Conservation (phyloP, 164 flowering plant species). For the Kingdonia uniflora region DNA sequence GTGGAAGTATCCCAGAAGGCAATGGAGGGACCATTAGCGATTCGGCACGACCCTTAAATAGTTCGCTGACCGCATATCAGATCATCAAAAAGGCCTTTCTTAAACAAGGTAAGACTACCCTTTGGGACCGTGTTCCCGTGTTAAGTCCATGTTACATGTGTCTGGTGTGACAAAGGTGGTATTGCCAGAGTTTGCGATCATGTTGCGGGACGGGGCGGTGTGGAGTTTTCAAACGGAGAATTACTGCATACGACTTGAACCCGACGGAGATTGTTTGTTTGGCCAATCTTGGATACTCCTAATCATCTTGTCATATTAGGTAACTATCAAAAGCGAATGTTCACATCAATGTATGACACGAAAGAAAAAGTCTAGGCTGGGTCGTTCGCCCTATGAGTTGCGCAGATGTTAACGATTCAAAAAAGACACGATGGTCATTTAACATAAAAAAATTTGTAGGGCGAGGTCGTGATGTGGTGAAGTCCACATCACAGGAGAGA, state of each 20-base stretch:
- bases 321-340: conserved; percentile 96
- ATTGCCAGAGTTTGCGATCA: conserved; percentile 64
- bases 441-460: no score
- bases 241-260: conserved; percentile 61
- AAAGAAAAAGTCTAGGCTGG: conserved; percentile 76
- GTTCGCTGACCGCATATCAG: conserved; percentile 64
- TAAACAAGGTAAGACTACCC: conserved; percentile 48
- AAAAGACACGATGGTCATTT: background rate
- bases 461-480: background rate
- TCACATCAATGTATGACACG: conserved; percentile 74
- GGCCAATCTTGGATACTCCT: conserved; percentile 69
- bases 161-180: conserved; percentile 54
- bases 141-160: conserved; percentile 75
- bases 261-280: conserved; percentile 64
- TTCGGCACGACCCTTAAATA: conserved; percentile 93
- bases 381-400: conserved; percentile 78
- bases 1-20: conserved; percentile 54
- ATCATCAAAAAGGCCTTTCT: conserved; percentile 60
- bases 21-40: conserved; percentile 81
- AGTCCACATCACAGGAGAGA: background rate
- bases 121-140: conserved; percentile 35
- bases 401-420: conserved; percentile 29
- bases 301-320: conserved; percentile 73
- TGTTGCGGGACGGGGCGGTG: conserved; percentile 65
- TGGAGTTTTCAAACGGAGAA: conserved; percentile 91